A percentile compares a stretch with the other conserved stretches of the same genome.
phyloP scores from a whole-genome alignment of 768 basidiomycete genomes.

The Lyophyllum atratum region DNA sequence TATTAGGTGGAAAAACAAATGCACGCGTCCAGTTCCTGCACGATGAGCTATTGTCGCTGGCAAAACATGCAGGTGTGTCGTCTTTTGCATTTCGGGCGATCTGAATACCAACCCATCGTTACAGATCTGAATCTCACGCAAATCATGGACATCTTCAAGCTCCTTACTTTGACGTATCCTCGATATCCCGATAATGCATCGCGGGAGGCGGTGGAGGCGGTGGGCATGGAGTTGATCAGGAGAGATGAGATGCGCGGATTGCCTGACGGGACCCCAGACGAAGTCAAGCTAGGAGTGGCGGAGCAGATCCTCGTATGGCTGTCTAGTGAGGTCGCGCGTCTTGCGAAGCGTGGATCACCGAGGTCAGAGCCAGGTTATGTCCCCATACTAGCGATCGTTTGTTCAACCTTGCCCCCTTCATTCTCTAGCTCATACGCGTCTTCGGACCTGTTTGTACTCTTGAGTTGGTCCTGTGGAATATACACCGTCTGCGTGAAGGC shows the following conservation, averaged over 20 bases:
- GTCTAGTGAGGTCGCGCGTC: constrained; percentile 60
- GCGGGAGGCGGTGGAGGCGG: constrained; percentile 66
- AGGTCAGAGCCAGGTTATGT: constrained; percentile 46
- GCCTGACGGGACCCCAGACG: constrained; percentile 37
- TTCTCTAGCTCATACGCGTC: constrained; percentile 52
- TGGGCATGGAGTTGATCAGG: constrained; percentile 63
- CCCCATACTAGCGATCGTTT: background rate
- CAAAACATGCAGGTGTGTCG: constrained; percentile 56
- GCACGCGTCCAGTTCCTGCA: constrained; percentile 57
- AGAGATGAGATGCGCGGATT: constrained; percentile 59
- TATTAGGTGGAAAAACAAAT: constrained; percentile 58
- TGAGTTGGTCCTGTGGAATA: constrained; percentile 70
- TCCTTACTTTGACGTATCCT: constrained; percentile 76
- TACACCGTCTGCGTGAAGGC: constrained; percentile 52
- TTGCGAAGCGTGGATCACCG: constrained; percentile 52
- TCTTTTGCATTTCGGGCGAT: constrained; percentile 7
- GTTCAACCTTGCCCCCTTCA: constrained; percentile 3
- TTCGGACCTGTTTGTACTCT: constrained; percentile 64
- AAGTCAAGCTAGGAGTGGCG: constrained; percentile 56
- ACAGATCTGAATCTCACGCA: constrained; percentile 64
- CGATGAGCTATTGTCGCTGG: constrained; percentile 61
- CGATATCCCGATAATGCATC: constrained; percentile 77
- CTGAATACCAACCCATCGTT: background rate
- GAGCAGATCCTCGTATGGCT: constrained; percentile 82
- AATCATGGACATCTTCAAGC: constrained; percentile 66